Evolutionary conservation across 176 grass and related monocot species (phyloP), one percentile per base, ranked within the genome.

Genomic region (Chrysopogon serrulatus): DNA sequence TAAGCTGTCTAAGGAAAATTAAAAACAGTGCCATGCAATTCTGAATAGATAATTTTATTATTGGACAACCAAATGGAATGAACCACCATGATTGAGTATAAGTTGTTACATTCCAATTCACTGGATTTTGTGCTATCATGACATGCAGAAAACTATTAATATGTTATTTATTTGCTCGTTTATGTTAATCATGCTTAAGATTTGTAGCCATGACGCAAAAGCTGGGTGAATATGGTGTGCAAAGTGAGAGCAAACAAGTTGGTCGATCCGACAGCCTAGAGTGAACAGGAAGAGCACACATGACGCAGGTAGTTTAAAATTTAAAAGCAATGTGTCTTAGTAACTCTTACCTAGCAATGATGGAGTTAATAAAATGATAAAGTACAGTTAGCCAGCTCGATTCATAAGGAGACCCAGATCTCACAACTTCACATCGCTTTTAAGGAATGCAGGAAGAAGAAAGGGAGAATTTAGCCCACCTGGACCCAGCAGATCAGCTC

Each of bases 401-500:
- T 87, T 82, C 89, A 56, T 37, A 70, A 79, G 84, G 72, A 79
- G 28, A 64, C 71, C 42, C 89, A 76, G 65, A 75, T 83, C 84
- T 87, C 68, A 80, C 65, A 48, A 73, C 85, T 68, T 85, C 90
- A 85, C 90, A 87, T 87, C 44, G 61, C 82, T 86, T 86, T 84
- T 82, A 84, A 90, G 81, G 87, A 80, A 92, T 85, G 63, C 80
- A 43, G 73, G 40, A 57, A 77, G 79, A 83, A 82, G 48, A 91
- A 91, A 84, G 76, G 69, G 69, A 76, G 62, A 76, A 87, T 80
- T 91, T 80, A 80, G 65, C 80, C 69, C 76, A 91, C 65, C 84
- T 87, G 85, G 80, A 87, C 85, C 89, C 85, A 87, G 80, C 89
- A 91, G 74, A 91, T 91, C 85, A 71, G 81, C 27, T 84, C 21